Evolutionary conservation across 306 rosid genomes (phyloP), one percentile per base, ranked within the genome.

Genomic region (Prosopis cineraria): DNA sequence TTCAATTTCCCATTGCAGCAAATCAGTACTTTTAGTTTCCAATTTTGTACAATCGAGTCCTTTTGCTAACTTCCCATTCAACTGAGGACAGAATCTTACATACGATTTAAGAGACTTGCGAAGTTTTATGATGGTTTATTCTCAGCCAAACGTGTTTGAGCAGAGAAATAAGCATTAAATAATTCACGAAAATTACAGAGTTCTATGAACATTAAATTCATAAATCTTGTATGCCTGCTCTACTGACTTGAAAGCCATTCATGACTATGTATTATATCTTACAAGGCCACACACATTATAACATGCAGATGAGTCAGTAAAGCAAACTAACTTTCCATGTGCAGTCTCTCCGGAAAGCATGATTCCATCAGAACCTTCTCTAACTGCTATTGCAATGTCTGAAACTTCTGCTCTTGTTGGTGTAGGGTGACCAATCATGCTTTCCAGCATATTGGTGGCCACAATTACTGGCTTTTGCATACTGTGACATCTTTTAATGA

Each of bases 341-440:
- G 99, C 99, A 81, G 99, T 95, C 88, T 95, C 99, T 81, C 99
- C 99, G n/a, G 99, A 95, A 74, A 95, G 98, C 99, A 95, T 95
- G 84, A 93, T 81, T 55, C 97, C 99, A 88, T 95, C 99, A 50
- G 98, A 83, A 79, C 98, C 91, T 93, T 91, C 94, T 79, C 96
- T 88, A 60, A 93, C 99, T 56, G 99, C 96, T 76, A 95, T 93
- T 58, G 98, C 95, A 79, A 95, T 95, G 84, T 95, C 99, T 13
- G 98, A 88, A 20, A 95, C 99, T 85, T 95, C 99, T 43, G 99
- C 98, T 81, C 98, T 92, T 56, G 99, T 95, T 52, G 99, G 98
- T 10, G 91, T 95, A 66, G 99, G 98, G 83, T 95, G 99, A 85
- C 56, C 77, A 56, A 95, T 95, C 99, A 95, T 95, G 90, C 99